Evolutionary conservation across 108 stramenopile species (phyloP), one percentile per base, ranked within the genome.

Genomic region (Conticribra guillardii): DNA sequence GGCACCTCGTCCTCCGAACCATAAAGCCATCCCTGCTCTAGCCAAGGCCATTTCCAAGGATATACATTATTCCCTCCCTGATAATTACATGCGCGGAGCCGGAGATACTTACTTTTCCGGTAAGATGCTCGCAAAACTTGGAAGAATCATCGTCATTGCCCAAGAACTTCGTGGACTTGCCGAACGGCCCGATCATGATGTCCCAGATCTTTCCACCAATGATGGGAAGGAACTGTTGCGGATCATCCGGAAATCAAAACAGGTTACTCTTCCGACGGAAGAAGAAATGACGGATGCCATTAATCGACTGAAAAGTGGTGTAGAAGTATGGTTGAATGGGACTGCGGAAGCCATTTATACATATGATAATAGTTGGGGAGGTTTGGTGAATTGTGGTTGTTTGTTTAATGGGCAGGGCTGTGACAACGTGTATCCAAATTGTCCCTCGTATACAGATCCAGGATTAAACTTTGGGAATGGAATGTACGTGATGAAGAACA

Each of bases 101-200:
- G 96, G 96, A 7, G 98, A 97, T 56, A 98, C 97, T 0, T 98
- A 98, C 77, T 98, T 98, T 74, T 83, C 89, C 14, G 65, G 95
- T 16, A 98, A 98, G 67, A 82, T 92, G 67, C 61, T 98, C 14
- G 93, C 96, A n/a, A 96, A 95, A 72, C 65, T 96, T 34, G 91
- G 85, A 16, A 89, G 98, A 0, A 90, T 96, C 65, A 71, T 95
- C 21, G 67, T 88, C 14, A 87, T 98, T 55, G 77, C 85, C 21
- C 71, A 92, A 60, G 96, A 98, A 67, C 67, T 97, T 27, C 31
- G 65, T 19, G 37, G 28, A 27, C 18, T 74, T 54, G 61, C 30
- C 66, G 66, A 28, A 61, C 59, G 64, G 62, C 73, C 57, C 22
- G 64, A 54, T 45, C 79, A 72, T 17, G 50, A 83, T 48, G 90